Evolutionary conservation across 2,329 filamentous ascomycete genomes (phyloP).

Genomic region (Ophiosphaerella narmari): DNA sequence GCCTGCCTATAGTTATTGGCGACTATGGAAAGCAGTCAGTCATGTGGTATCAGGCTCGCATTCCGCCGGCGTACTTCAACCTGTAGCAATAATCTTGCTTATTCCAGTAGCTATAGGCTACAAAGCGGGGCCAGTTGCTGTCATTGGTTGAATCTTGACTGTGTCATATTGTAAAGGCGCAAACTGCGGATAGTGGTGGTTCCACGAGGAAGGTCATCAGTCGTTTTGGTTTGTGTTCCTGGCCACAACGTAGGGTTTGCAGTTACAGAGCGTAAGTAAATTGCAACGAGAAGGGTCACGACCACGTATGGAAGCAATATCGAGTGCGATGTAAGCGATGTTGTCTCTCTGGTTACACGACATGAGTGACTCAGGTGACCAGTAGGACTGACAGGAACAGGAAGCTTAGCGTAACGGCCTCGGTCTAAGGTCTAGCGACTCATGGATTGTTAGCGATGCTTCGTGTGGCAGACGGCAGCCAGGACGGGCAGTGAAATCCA

Average conservation of each 20-base stretch:
- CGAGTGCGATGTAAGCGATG: background rate
- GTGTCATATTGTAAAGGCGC: too few species aligned
- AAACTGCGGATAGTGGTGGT: too few species aligned
- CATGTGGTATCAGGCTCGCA: too few species aligned
- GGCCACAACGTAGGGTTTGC: background rate
- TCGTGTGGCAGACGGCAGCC: background rate
- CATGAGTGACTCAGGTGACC: background rate
- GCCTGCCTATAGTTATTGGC: too few species aligned
- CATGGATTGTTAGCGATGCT: too few species aligned
- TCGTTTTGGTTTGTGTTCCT: background rate
- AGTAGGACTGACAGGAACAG: slow-evolving; percentile 3
- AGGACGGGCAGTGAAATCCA: background rate
- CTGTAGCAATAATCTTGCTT: too few species aligned
- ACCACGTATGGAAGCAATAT: background rate
- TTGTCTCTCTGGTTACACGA: slow-evolving; percentile 1
- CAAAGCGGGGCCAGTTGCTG: too few species aligned
- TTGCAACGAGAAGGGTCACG: background rate
- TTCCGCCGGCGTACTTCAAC: too few species aligned
- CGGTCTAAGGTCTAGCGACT: background rate
- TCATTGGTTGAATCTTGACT: too few species aligned
- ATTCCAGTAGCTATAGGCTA: too few species aligned
- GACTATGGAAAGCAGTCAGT: too few species aligned
- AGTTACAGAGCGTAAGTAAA: background rate
- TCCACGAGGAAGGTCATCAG: background rate
- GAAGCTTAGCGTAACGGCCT: background rate